These are phyloP conservation scores for Phialemoniopsis sp. DNA, from an alignment of 2,329 filamentous ascomycete genomes.

Conservation along the genomic window DNA sequence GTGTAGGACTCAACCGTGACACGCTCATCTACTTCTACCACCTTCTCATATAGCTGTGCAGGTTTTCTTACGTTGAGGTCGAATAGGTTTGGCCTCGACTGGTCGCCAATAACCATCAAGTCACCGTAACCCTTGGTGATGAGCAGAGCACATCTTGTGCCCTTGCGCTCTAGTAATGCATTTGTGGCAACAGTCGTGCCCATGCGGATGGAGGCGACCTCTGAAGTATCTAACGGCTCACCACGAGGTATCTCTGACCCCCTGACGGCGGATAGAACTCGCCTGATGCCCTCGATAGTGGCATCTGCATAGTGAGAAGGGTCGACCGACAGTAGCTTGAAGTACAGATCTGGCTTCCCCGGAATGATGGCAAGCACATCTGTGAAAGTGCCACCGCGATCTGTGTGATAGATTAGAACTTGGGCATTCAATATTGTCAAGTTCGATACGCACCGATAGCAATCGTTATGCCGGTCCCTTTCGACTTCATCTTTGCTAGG, in stretches of 20 bases:
- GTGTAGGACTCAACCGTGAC: slow-evolving; percentile 65
- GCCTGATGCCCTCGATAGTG: slow-evolving; percentile 61
- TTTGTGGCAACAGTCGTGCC: slow-evolving; percentile 68
- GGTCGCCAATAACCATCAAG: slow-evolving; percentile 61
- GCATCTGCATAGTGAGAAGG: slow-evolving; percentile 63
- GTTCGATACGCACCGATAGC: slow-evolving; percentile 14
- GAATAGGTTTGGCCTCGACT: slow-evolving; percentile 62
- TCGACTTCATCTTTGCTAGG: slow-evolving; percentile 1
- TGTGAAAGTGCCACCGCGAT: slow-evolving; percentile 63
- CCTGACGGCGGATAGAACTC: slow-evolving; percentile 55
- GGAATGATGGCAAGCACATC: slow-evolving; percentile 60
- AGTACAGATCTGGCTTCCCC: slow-evolving; percentile 60
- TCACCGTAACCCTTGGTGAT: slow-evolving; percentile 65
- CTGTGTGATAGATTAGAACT: slow-evolving; percentile 4
- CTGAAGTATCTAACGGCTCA: slow-evolving; percentile 50
- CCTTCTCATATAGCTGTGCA: slow-evolving; percentile 58
- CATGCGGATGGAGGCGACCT: slow-evolving; percentile 64
- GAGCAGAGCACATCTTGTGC: slow-evolving; percentile 60
- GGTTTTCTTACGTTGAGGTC: slow-evolving; percentile 61
- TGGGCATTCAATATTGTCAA: too few species aligned
- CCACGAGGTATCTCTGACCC: slow-evolving; percentile 56
- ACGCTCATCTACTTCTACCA: slow-evolving; percentile 61
- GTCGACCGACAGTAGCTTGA: slow-evolving; percentile 64
- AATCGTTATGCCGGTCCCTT: slow-evolving; percentile 6
- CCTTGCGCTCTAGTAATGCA: slow-evolving; percentile 61